Conservation (phyloP, 352 stramenopile species). For the Phytophthora foliorum region DNA sequence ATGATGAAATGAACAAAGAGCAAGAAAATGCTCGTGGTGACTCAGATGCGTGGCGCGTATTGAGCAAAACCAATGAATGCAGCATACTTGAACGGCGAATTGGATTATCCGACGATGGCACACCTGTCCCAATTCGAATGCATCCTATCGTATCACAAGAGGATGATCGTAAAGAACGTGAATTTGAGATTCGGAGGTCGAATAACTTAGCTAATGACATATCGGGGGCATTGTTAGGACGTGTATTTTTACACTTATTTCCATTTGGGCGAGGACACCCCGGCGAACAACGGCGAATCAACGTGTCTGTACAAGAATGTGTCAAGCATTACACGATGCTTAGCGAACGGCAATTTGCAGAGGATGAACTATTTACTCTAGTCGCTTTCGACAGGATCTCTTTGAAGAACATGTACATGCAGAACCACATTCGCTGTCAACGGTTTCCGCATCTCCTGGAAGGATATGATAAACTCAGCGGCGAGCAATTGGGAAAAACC, state of each 20-base stretch:
- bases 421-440: constrained; percentile 3
- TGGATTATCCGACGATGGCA: neutral
- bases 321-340: constrained; percentile 16
- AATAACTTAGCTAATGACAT: neutral
- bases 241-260: constrained; percentile 7
- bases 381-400: constrained; percentile 21
- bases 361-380: constrained; percentile 22
- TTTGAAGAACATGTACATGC: constrained; percentile 8
- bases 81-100: neutral
- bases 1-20: neutral
- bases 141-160: no score
- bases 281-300: constrained; percentile 1
- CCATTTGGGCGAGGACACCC: constrained; percentile 17
- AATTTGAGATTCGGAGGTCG: neutral
- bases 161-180: neutral
- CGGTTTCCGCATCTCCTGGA: constrained; percentile 1
- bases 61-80: neutral
- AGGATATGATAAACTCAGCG: constrained; percentile 1
- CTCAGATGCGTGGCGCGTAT: neutral
- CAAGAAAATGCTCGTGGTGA: constrained; percentile 6
- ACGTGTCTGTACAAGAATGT: constrained; percentile 15
- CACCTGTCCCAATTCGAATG: no score
- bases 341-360: constrained; percentile 17
- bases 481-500: neutral
- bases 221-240: neutral